A percentile compares a stretch with the other conserved stretches of the same genome.
These are phyloP conservation scores for Sphaceloma murrayae DNA, from an alignment of 2,329 filamentous ascomycete genomes.

Conservation along the genomic window DNA sequence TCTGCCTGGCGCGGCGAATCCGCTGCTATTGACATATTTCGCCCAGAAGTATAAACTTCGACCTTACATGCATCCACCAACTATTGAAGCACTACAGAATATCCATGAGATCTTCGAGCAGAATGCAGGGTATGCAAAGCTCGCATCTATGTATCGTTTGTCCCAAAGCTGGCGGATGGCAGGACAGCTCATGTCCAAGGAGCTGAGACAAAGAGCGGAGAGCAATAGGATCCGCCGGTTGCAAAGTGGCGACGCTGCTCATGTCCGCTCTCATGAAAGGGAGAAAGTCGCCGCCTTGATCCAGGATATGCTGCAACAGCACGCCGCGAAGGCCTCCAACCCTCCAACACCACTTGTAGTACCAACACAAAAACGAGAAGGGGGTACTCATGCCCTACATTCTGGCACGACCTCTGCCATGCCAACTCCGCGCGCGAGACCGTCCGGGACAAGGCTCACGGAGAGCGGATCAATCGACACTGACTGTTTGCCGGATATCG, in stretches of 20 bases:
- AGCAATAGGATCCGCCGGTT: background rate
- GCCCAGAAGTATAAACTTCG: slow-evolving; percentile 38
- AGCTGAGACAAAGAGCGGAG: slow-evolving; percentile 33
- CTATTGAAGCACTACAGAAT: slow-evolving; percentile 30
- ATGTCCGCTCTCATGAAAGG: background rate
- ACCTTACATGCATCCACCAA: slow-evolving; percentile 31
- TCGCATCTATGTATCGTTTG: slow-evolving; percentile 41
- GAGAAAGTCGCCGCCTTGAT: background rate
- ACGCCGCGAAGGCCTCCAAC: slow-evolving; percentile 17
- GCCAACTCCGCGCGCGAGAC: slow-evolving; percentile 44
- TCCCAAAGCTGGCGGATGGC: slow-evolving; percentile 53
- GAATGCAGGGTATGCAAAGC: slow-evolving; percentile 46
- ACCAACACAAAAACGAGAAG: slow-evolving; percentile 17
- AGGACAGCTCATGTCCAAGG: slow-evolving; percentile 41
- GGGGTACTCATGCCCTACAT: slow-evolving; percentile 12
- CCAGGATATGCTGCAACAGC: background rate
- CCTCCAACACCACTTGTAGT: slow-evolving; percentile 18
- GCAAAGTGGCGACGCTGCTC: background rate
- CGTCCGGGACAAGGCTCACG: slow-evolving; percentile 20
- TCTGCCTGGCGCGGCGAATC: slow-evolving; percentile 35
- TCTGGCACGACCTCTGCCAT: slow-evolving; percentile 43
- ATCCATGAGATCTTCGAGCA: slow-evolving; percentile 39
- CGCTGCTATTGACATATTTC: slow-evolving; percentile 34
- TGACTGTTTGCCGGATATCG: slow-evolving; percentile 6
- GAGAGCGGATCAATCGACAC: background rate